Base-by-base conservation (phyloP, 2,329 filamentous ascomycete genomes). In the Akanthomyces uredinophilus region DNA sequence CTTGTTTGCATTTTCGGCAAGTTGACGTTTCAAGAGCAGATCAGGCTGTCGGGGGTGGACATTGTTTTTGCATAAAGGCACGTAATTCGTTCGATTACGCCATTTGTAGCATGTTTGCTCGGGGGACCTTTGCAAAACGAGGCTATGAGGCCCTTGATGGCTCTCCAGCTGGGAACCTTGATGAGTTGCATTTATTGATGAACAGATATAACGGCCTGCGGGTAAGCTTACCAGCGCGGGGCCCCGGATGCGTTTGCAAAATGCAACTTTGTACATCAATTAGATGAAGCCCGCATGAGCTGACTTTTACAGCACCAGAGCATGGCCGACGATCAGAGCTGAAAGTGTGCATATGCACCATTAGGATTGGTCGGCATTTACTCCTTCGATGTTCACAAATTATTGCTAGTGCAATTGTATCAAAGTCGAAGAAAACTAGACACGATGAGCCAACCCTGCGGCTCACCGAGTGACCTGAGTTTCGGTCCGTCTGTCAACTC, bases 401-500 rank as follows among this genome's bases (percentile, higher is more conserved):
- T 32, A 35, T 32, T n/a, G 16, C 43, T 5, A 24, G 20, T 24
- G 16, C 5, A 2, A 35, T 35, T 35, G 11, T 39, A 5, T 13
- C 10, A 14, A 5, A 39, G 14, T 16, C 37, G 8, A 6, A n/a
- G 3, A 13, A n/a, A 37, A 1, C 8, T 8, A 32, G 2, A 6
- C 39, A 22, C n/a, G 11, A 57, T 57, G 54, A 32, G 20, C 20
- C 24, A 35, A 18, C n/a, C n/a, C 2, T 57, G 54, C 22, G 27
- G 27, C 16, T 18, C 4, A 8, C 41, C 54, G 7, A 24, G 24
- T 18, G 54, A 57, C 29, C 22, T 37, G 4, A 35, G 54, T 27
- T 57, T 57, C 32, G 54, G 54, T 43, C 54, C 54, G 8, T 27
- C 54, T 27, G 32, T 57, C 54, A 47, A 43, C n/a, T 47, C 54